Evolutionary conservation across 2,329 filamentous ascomycete genomes (phyloP), one percentile per base, ranked within the genome.

Genomic region (Phialophora chinensis): DNA sequence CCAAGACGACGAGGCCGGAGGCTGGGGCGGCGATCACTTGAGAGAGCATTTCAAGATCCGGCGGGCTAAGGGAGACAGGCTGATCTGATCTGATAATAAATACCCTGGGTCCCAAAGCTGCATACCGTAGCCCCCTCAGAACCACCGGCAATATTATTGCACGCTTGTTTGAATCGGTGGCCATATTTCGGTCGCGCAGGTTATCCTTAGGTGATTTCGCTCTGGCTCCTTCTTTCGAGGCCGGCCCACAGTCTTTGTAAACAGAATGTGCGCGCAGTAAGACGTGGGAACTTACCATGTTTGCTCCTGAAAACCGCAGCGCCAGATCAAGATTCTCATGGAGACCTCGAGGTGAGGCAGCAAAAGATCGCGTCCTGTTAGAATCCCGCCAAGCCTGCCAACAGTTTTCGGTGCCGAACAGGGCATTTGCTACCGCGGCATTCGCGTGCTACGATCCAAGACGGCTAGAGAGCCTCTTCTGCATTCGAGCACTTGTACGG

Each of bases 1-100:
- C 27, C 27, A 47, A 14, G 61, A 63, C 5, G 53, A 57, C 38
- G 61, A 63, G 31, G 54, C 38, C 6, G 54, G 53, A 14, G 61
- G 53, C 12, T 63, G 53, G 61, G 52, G 33, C 14, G 54, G 38
- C 1, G 61, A 52, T 29, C 54, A 58, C 17, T 12, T 63, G 31
- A 38, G 35, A n/a, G 44, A 59, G 55, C 53, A 63, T 12, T 58
- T n/a, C 33, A 8, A 57, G 14, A 63, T 29, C 20, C 55, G 53
- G 50, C 54, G 47, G 10, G 25, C 25, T 14, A 11, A 14, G 31
- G 49, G 62, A 10, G 62, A 60, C n/a, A 63, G 2, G 4, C 27
- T 27, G 27, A 27, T 31, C 33, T 54, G 55, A 23, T 47, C 6
- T 58, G 53, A 63, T 29, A 44, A 17, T n/a, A 20, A 8, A 44